Evolutionary conservation across 2,329 filamentous ascomycete species (phyloP), one percentile per base, ranked within the genome.

Genomic region (Xenosphaeropsis pyriputrescens): DNA sequence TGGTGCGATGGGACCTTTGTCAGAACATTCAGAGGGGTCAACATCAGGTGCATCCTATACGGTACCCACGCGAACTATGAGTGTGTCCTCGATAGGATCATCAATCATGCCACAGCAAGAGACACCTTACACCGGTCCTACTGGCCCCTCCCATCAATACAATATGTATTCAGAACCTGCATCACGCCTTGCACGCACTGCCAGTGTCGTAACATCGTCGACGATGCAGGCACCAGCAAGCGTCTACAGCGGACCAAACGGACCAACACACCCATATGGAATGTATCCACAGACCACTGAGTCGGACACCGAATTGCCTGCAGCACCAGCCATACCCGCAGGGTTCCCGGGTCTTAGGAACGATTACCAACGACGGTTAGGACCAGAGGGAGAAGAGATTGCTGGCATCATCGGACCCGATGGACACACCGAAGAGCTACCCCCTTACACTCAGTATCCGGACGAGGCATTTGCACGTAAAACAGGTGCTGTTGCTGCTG

Each of bases 391-490:
- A 37, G 85, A 94, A 58, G 88, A 94, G 48, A 65, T 73, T n/a
- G 85, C 80, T 34, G 86, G 88, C 54, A 74, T 95, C 38, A 79
- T 95, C 37, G 86, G 86, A 1, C 83, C 82, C 0, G 76, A 93
- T 50, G 88, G 88, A 1, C 86, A 95, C 53, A 79, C 82, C 1
- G 89, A 96, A 57, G 85, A 93, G 56, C 63, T 95, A 14, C 89
- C 89, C 11, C 89, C 89, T 1, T 96, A 96, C 54, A 84, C 85
- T 12, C 71, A 85, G 55, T 95, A 93, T 57, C 85, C 88, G 2
- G 83, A 93, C 37, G 80, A 85, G 40, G 64, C 64, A 1, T 78
- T 60, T 57, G 70, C 53, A 53, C 71, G 57, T 65, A 85, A 71
- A 50, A 57, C 61, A 35, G 47, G 56, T 14, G 53, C 56, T 15